phyloP scores from a whole-genome alignment of 257 asterid species.

The Primulina huaijiensis region DNA sequence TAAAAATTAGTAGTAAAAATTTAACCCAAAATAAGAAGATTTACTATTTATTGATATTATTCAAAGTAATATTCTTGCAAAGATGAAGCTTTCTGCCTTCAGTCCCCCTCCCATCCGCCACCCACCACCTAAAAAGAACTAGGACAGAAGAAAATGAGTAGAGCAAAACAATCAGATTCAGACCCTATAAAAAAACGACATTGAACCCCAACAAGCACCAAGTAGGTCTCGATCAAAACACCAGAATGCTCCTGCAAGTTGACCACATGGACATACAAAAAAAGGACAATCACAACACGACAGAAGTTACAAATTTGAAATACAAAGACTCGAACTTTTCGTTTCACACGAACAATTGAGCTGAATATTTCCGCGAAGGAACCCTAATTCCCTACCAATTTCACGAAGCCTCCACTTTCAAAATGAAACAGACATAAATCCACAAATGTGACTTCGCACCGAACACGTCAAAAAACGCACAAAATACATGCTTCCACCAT shows the following conservation, averaged over 20 bases:
- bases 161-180: constrained; percentile 5
- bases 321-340: constrained; percentile 12
- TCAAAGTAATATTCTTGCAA: not conserved
- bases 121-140: not conserved
- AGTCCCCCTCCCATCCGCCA: not conserved
- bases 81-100: not conserved
- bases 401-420: constrained; percentile 21
- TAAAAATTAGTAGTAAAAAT: constrained; percentile 9
- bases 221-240: constrained; percentile 26
- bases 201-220: constrained; percentile 1
- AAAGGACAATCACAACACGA: constrained; percentile 16
- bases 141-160: not conserved
- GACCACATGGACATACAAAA: constrained; percentile 17
- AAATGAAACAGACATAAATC: constrained; percentile 36
- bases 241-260: constrained; percentile 21
- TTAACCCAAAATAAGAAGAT: not conserved
- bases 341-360: constrained; percentile 6
- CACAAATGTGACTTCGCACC: constrained; percentile 23
- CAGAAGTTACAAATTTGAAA: not conserved
- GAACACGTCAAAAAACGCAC: constrained; percentile 13
- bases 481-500: constrained; percentile 8
- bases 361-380: constrained; percentile 20
- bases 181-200: constrained; percentile 18
- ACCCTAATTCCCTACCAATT: constrained; percentile 40
- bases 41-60: too few relatives aligned